phyloP scores from a whole-genome alignment of 768 basidiomycete genomes.

The Leucosporidium yakuticum region DNA sequence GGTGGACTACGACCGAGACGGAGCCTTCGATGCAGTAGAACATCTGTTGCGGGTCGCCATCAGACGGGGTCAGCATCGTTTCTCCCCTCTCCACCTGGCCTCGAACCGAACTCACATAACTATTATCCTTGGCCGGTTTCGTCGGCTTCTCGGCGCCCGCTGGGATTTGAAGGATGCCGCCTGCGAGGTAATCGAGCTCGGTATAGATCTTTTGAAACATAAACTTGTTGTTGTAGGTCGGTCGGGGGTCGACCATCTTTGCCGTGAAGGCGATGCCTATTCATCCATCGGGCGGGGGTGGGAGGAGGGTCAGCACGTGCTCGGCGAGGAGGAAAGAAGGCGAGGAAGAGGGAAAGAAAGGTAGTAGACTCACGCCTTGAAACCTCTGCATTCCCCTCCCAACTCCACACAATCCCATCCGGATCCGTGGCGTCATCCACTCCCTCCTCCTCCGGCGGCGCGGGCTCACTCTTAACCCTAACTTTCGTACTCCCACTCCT shows the following conservation, averaged over 20 bases:
- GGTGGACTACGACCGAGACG: constrained; percentile 75
- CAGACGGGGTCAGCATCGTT: too few species aligned
- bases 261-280: constrained; percentile 70
- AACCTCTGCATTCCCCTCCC: constrained; percentile 56
- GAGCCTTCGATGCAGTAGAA: constrained; percentile 83
- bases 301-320: neutral
- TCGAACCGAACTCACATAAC: constrained; percentile 71
- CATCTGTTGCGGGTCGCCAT: constrained; percentile 51
- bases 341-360: neutral
- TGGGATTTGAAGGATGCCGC: constrained; percentile 78
- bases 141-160: constrained; percentile 71
- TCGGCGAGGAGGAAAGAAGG: neutral
- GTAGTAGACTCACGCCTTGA: constrained; percentile 61
- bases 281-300: too few species aligned
- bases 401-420: constrained; percentile 64
- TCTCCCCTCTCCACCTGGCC: too few species aligned
- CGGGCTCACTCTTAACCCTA: constrained; percentile 24
- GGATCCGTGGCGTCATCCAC: constrained; percentile 53
- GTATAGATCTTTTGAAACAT: constrained; percentile 85
- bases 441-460: constrained; percentile 16
- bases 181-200: constrained; percentile 84
- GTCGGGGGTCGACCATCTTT: constrained; percentile 58
- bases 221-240: constrained; percentile 59
- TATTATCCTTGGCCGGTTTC: constrained; percentile 88
- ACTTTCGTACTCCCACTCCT: neutral